phyloP scores from a whole-genome alignment of 2,329 filamentous ascomycete genomes.

The Emmonsiellopsis sp. region DNA sequence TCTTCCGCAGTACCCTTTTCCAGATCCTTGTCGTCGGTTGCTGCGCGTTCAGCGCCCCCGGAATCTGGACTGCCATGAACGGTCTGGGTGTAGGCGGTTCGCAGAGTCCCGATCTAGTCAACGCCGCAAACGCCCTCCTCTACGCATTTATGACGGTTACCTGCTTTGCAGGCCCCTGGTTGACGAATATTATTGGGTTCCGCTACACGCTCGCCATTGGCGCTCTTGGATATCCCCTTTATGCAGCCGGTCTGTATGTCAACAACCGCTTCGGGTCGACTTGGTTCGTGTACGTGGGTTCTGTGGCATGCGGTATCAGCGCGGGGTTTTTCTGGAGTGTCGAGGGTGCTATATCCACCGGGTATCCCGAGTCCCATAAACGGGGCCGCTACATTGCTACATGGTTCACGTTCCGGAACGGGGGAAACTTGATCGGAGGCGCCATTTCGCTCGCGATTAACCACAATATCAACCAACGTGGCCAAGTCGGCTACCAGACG shows the following conservation, averaged over 20 bases:
- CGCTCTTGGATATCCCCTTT: conserved; percentile 63
- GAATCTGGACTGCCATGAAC: conserved; percentile 68
- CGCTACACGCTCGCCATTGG: conserved; percentile 63
- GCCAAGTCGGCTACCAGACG: conserved; percentile 17
- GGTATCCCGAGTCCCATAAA: conserved; percentile 63
- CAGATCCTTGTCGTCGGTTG: conserved; percentile 64
- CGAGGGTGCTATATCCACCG: conserved; percentile 63
- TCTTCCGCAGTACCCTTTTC: conserved; percentile 56
- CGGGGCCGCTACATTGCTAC: conserved; percentile 48
- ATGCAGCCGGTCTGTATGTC: conserved; percentile 60
- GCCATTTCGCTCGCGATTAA: conserved; percentile 44
- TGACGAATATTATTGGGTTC: conserved; percentile 61
- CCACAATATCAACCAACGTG: conserved; percentile 24
- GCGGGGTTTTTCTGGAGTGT: conserved; percentile 70
- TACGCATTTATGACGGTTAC: conserved; percentile 52
- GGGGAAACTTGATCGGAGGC: conserved; percentile 41
- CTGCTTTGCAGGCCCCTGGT: conserved; percentile 19
- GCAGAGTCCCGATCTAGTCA: conserved; percentile 57
- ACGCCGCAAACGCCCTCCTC: conserved; percentile 61
- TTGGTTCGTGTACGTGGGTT: conserved; percentile 52
- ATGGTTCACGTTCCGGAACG: conserved; percentile 36
- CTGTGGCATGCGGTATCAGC: conserved; percentile 54
- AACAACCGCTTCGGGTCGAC: conserved; percentile 48
- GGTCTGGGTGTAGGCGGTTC: conserved; percentile 61
- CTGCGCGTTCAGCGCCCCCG: conserved; percentile 61